These are phyloP conservation scores for Kuraishia floccosa DNA, from an alignment of 805 yeast species.

Conservation along the genomic window DNA sequence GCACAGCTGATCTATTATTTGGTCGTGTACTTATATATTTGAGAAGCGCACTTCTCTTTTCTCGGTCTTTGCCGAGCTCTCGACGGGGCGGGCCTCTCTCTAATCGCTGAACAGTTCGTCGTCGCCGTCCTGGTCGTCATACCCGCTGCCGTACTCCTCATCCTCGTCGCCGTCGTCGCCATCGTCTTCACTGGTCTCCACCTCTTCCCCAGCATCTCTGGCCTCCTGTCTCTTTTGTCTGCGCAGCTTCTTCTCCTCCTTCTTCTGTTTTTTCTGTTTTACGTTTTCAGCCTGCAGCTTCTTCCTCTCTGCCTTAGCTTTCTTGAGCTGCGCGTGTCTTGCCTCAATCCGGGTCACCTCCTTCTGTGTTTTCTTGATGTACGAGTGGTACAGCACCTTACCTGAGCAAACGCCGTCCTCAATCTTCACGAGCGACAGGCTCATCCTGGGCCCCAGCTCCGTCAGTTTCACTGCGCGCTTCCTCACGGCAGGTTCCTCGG, in stretches of 20 bases:
- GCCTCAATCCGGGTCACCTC: constrained; percentile 56
- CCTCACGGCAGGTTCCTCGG: constrained; percentile 14
- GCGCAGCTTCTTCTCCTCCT: constrained; percentile 63
- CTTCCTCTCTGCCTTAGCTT: constrained; percentile 60
- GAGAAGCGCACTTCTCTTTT: too few relatives aligned
- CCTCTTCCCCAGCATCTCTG: constrained; percentile 31
- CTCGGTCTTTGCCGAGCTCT: too few relatives aligned
- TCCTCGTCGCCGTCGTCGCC: constrained; percentile 21
- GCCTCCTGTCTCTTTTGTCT: constrained; percentile 20
- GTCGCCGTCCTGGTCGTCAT: constrained; percentile 12
- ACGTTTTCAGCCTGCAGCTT: constrained; percentile 74
- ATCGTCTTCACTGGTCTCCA: constrained; percentile 13
- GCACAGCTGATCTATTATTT: too few relatives aligned
- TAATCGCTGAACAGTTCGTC: constrained; percentile 13
- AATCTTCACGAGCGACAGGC: constrained; percentile 65
- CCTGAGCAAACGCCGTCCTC: constrained; percentile 91
- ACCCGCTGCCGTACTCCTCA: constrained; percentile 24
- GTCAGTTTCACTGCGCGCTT: constrained; percentile 87
- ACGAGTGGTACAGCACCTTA: constrained; percentile 76
- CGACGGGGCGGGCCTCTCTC: too few relatives aligned
- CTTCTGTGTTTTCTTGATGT: constrained; percentile 45
- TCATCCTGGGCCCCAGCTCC: constrained; percentile 88
- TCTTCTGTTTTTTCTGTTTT: constrained; percentile 59
- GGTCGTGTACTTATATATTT: too few relatives aligned
- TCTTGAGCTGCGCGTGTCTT: constrained; percentile 49